Conservation (phyloP, 2,329 filamentous ascomycete species). For the Aspergillus jensenii region DNA sequence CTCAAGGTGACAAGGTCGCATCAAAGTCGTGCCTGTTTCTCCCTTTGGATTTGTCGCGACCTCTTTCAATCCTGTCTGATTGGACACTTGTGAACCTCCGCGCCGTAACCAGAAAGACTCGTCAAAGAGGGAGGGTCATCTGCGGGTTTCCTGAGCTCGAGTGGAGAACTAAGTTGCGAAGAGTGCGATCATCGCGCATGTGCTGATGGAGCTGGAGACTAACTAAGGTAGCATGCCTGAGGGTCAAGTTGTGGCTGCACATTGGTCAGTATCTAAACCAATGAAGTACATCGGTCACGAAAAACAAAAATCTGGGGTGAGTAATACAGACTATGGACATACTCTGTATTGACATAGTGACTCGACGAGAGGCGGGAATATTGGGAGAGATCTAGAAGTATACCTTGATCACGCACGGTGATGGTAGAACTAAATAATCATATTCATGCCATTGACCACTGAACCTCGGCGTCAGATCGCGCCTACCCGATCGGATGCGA, state of each 20-base stretch:
- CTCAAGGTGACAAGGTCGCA: not conserved
- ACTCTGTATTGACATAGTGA: too few species aligned
- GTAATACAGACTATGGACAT: not conserved
- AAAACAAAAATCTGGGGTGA: not conserved
- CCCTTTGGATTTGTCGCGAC: not conserved
- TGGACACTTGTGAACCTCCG: constrained; percentile 3
- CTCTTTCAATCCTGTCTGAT: not conserved
- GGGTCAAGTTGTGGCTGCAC: not conserved
- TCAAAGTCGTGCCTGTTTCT: not conserved
- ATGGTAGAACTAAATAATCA: too few species aligned
- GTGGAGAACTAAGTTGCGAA: not conserved
- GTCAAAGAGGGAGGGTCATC: constrained; percentile 3
- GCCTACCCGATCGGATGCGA: not conserved
- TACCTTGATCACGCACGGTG: not conserved
- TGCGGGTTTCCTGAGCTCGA: not conserved
- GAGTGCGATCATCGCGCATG: not conserved
- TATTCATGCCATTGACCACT: too few species aligned
- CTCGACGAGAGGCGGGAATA: not conserved
- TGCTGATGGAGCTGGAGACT: not conserved
- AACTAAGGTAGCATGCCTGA: not conserved
- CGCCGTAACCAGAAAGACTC: constrained; percentile 1
- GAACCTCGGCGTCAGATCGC: not conserved
- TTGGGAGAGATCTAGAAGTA: not conserved
- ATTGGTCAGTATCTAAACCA: not conserved
- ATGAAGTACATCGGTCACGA: not conserved